Evolutionary conservation across 164 flowering plant species (phyloP).

Genomic region (Nymphaea colorata): DNA sequence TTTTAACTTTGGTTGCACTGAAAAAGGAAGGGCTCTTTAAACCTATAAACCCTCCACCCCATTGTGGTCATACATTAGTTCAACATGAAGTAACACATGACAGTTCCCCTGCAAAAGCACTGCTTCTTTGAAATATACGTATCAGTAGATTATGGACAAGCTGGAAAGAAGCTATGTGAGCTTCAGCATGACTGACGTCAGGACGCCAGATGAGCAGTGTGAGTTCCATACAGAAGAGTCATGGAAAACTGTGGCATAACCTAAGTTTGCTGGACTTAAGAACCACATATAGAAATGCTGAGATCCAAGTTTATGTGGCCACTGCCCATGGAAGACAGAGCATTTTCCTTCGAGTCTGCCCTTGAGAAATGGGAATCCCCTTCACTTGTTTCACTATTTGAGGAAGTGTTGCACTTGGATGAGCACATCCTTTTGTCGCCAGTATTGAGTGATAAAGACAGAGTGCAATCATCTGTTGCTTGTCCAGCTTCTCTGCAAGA

Average conservation of each 20-base stretch:
- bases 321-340: slow-evolving; percentile 11
- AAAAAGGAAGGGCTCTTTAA: too few species aligned
- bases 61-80: not conserved
- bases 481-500: slow-evolving; percentile 4
- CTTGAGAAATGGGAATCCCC: slow-evolving; percentile 26
- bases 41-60: too few species aligned
- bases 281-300: slow-evolving; percentile 13
- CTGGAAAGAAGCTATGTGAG: too few species aligned
- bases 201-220: not conserved
- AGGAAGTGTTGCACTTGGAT: slow-evolving; percentile 17
- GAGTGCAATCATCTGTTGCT: slow-evolving; percentile 15
- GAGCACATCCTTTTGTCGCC: not conserved
- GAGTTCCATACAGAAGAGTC: not conserved
- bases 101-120: not conserved
- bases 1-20: too few species aligned
- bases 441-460: slow-evolving; percentile 17
- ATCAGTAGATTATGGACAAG: too few species aligned
- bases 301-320: slow-evolving; percentile 18
- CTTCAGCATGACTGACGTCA: not conserved
- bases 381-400: slow-evolving; percentile 46
- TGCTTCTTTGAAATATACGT: too few species aligned
- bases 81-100: not conserved
- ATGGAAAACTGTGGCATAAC: too few species aligned
- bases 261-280: not conserved
- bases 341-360: slow-evolving; percentile 19